These are phyloP conservation scores for Wickerhamiella siamensis DNA, from an alignment of 805 yeast species.

Conservation along the genomic window DNA sequence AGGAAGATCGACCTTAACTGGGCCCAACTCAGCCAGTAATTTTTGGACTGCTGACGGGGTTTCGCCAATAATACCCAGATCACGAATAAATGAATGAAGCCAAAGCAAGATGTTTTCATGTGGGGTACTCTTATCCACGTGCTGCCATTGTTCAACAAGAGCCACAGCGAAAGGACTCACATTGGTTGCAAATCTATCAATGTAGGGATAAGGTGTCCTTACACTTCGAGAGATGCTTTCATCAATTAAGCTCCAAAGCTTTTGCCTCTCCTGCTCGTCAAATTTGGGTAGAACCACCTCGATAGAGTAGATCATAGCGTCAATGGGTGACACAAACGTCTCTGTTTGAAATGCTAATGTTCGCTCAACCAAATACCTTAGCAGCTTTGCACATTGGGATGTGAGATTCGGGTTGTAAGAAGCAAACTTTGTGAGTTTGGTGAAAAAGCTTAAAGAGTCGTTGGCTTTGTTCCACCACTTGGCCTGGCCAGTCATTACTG, in stretches of 20 bases:
- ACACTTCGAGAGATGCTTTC: conserved; percentile 60
- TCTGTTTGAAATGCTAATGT: conserved; percentile 42
- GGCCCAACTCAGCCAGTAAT: background rate
- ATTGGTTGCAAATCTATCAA: conserved; percentile 38
- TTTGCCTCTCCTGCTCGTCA: conserved; percentile 14
- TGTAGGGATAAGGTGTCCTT: conserved; percentile 69
- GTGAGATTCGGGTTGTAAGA: conserved; percentile 23
- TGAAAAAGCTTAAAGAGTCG: conserved; percentile 45
- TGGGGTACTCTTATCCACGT: conserved; percentile 2
- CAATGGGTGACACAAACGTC: conserved; percentile 39
- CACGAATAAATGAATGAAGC: conserved; percentile 12
- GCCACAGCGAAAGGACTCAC: conserved; percentile 46
- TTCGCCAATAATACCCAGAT: conserved; percentile 16
- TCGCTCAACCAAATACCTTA: conserved; percentile 35
- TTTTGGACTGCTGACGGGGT: conserved; percentile 1
- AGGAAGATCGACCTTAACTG: conserved; percentile 1
- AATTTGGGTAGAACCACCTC: conserved; percentile 15
- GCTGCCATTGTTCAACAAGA: conserved; percentile 40
- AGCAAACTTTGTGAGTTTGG: conserved; percentile 45
- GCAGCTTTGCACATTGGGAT: conserved; percentile 35
- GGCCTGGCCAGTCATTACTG: conserved; percentile 35
- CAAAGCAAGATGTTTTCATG: conserved; percentile 6
- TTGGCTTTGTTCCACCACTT: conserved; percentile 66
- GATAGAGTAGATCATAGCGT: conserved; percentile 40
- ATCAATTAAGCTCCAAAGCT: conserved; percentile 54